Evolutionary conservation across 2,329 filamentous ascomycete species (phyloP).

Genomic region (Colletotrichum sp.): DNA sequence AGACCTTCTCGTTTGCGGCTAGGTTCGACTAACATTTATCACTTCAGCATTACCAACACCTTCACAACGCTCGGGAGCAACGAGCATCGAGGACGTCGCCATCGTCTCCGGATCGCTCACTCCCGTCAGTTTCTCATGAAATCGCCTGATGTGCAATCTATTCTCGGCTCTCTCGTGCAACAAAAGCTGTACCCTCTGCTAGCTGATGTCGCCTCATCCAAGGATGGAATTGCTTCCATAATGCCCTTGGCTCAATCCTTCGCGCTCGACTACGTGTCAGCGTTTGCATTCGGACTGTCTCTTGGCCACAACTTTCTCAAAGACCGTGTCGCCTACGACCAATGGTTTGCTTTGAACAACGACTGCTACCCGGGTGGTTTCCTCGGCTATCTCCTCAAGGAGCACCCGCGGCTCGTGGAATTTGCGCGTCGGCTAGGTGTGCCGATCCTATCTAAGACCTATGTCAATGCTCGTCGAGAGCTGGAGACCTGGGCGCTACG

Average conservation of each 20-base stretch:
- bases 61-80: not conserved
- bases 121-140: not conserved
- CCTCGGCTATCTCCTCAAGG: not conserved
- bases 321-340: not conserved
- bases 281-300: not conserved
- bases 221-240: not conserved
- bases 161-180: not conserved
- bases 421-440: not conserved
- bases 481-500: not conserved
- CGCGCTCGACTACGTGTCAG: not conserved
- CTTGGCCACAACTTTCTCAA: not conserved
- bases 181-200: not conserved
- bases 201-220: not conserved
- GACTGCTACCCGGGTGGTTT: not conserved
- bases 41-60: not conserved
- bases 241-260: not conserved
- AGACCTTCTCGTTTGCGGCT: accelerated
- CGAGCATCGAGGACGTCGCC: not conserved
- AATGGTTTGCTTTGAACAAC: not conserved
- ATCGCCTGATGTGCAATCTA: not conserved
- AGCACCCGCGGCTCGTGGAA: not conserved
- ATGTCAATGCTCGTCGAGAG: not conserved
- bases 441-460: not conserved
- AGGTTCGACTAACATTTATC: accelerated
- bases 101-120: not conserved